Evolutionary conservation across 768 basidiomycete species (phyloP).

Genomic region (Termitomyces sp.): DNA sequence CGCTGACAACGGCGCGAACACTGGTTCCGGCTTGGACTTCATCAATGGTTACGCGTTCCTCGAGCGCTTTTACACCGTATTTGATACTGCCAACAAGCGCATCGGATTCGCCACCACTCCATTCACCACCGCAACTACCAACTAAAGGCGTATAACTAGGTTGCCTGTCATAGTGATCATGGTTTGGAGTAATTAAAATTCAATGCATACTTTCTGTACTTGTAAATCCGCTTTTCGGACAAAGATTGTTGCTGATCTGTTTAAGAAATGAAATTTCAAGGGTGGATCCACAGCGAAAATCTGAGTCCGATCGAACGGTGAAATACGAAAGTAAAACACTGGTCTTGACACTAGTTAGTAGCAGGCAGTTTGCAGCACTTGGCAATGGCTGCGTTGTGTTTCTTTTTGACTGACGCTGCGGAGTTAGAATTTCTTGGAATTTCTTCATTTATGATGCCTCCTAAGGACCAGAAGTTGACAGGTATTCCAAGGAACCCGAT

Average conservation of each 20-base stretch:
- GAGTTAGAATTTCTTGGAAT: neutral
- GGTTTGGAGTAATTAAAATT: neutral
- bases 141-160: constrained; percentile 9
- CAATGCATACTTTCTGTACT: neutral
- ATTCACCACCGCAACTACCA: constrained; percentile 40
- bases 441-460: neutral
- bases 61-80: constrained; percentile 62
- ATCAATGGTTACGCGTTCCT: constrained; percentile 50
- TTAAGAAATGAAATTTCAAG: too few species aligned
- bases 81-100: constrained; percentile 49
- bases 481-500: constrained; percentile 12
- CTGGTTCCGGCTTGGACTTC: constrained; percentile 47
- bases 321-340: too few species aligned
- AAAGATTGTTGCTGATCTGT: too few species aligned
- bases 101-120: constrained; percentile 52
- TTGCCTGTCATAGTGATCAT: neutral
- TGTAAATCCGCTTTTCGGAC: neutral
- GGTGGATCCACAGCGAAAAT: too few species aligned
- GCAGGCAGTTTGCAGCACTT: too few species aligned
- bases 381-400: too few species aligned
- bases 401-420: neutral
- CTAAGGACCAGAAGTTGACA: constrained; percentile 1
- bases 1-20: constrained; percentile 27
- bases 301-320: too few species aligned
- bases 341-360: too few species aligned